Base-by-base conservation (phyloP, 345 rosid species). In the Gossypium turneri region DNA sequence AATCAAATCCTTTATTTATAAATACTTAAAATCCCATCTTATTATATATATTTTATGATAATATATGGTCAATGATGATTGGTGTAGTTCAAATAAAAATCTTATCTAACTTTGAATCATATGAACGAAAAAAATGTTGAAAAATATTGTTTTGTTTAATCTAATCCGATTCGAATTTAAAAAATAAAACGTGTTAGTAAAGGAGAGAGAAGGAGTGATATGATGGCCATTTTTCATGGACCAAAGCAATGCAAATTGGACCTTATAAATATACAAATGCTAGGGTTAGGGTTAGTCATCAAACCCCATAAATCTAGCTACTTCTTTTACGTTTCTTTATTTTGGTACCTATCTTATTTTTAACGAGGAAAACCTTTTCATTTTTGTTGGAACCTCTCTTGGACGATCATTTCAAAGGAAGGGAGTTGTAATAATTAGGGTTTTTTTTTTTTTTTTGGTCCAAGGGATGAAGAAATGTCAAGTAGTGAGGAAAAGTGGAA, bases 231-330 rank as follows among this genome's bases (percentile, higher is more conserved):
- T 57, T 38, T 72, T 79, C 72, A 67, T 64, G 34, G 66, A 69
- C 64, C 64, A 48, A 73, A 68, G 51, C 73, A 60, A 12, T 57
- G 50, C 72, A 73, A 34, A 79, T 55, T 51, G 63, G 51, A 34
- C 63, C 63, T 73, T 77, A 76, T 88, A 60, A 64, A 74, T 67
- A 57, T 47, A 27, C 17, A 76, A 12, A 79, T n/a, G 81, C 81
- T 87, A 87, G 90, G 89, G 90, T 84, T 88, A 86, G 89, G 89
- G 89, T 84, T 84, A 81, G 76, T 69, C 85, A 79, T 75, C 83
- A 43, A 80, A 70, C 81, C 80, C 75, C 79, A 74, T 72, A 76
- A 75, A 76, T 25, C 38, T 20, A 66, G 27, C 51, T 67, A 53
- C 22, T 17, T 48, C 17, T 68, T 77, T 65, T 70, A 70, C 25